Evolutionary conservation across 257 asterid genomes (phyloP).

Genomic region (Rhazya stricta): DNA sequence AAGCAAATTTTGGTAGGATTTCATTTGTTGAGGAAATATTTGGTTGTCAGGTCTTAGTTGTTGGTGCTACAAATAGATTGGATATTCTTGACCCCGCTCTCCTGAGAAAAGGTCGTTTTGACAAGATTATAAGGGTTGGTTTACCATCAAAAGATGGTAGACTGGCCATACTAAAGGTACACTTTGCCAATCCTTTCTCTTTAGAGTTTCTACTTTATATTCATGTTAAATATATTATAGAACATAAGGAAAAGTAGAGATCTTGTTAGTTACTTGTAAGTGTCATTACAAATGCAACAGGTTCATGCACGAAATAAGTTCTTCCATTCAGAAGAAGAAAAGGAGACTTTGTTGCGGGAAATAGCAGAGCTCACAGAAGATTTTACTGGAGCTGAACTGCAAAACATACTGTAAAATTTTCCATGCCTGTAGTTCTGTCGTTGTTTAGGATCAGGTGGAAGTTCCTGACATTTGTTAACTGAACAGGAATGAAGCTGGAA

Average conservation of each 20-base stretch:
- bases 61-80: slow-evolving; percentile 97
- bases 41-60: slow-evolving; percentile 67
- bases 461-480: slow-evolving; percentile 28
- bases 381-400: slow-evolving; percentile 97
- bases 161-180: slow-evolving; percentile 89
- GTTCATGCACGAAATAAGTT: slow-evolving; percentile 97
- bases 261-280: slow-evolving; percentile 4
- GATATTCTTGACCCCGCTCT: slow-evolving; percentile 99
- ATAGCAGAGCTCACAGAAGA: slow-evolving; percentile 80
- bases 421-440: slow-evolving; percentile 12
- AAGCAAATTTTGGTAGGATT: neutral
- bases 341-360: slow-evolving; percentile 76
- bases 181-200: slow-evolving; percentile 10
- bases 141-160: slow-evolving; percentile 94
- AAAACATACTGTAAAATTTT: slow-evolving; percentile 71
- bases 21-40: neutral
- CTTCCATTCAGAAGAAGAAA: slow-evolving; percentile 89
- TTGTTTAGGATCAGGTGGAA: slow-evolving; percentile 19
- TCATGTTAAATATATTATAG: neutral
- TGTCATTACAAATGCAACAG: slow-evolving; percentile 35
- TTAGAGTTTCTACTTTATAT: neutral
- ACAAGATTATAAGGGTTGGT: slow-evolving; percentile 95
- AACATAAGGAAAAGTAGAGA: neutral
- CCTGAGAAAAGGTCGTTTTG: slow-evolving; percentile 92
- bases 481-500: slow-evolving; percentile 98